Evolutionary conservation across 768 basidiomycete species (phyloP), one percentile per base, ranked within the genome.

Genomic region (Russula vinacea): DNA sequence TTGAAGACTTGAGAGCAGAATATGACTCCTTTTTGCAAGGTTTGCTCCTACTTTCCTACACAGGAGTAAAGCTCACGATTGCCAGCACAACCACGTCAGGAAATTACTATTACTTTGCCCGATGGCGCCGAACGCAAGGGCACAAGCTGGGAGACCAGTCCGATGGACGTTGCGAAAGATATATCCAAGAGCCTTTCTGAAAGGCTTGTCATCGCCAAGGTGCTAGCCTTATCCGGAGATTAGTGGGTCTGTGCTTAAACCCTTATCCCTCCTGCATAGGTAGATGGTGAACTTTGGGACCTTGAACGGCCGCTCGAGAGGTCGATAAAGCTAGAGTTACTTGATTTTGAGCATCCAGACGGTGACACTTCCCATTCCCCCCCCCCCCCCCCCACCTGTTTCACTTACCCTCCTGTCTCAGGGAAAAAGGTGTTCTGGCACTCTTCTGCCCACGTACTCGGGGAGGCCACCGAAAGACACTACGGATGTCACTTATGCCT

Each of bases 391-490:
- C 5, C 13, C 49, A 35, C 64, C 5, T 16, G 32, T 22, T 11
- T 32, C 22, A 50, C 39, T 33, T 54, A 49, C 49, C 16, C 47
- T 47, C 56, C n/a, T 42, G 26, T 56, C 54, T 58, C 75, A 87
- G 94, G 96, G 64, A 94, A 98, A 76, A 89, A 88, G 70, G 97
- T 99, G 9, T 99, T 98, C 80, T 99, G 97, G 97, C 97, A 98
- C 75, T 98, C 97, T 19, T 98, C 95, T 29, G 97, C 97, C 0
- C 97, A 98, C 76, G 94, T 98, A 62, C 83, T 99, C 19, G 97
- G 97, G 51, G 97, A 99, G 77, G 90, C 96, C 60, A 86, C 94
- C 47, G 97, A 99, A 76, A 84, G 90, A 58, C 94, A 97, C 74
- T 96, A 98, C 74, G 96, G 95, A 45, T 97, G 94, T 74, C 94